These are phyloP conservation scores for Geotrichum ghanense DNA, from an alignment of 805 yeast genomes.

Conservation along the genomic window DNA sequence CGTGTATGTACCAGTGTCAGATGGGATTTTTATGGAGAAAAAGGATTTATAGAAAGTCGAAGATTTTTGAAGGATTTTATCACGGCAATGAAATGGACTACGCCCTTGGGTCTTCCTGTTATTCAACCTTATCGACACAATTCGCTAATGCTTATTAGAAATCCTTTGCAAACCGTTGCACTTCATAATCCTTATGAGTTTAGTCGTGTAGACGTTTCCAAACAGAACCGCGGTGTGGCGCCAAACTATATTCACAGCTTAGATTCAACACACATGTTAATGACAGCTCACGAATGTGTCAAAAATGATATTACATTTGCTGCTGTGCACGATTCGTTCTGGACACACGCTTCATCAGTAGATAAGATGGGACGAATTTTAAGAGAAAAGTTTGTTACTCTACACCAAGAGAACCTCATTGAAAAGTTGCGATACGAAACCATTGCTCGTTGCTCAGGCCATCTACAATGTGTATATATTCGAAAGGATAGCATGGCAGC, in stretches of 20 bases:
- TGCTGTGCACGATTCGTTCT: slow-evolving; percentile 93
- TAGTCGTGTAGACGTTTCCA: slow-evolving; percentile 72
- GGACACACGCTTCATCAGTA: slow-evolving; percentile 92
- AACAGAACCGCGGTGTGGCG: slow-evolving; percentile 88
- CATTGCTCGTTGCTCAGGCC: slow-evolving; percentile 63
- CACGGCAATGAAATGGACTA: slow-evolving; percentile 93
- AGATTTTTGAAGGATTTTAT: slow-evolving; percentile 50
- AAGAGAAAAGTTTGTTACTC: slow-evolving; percentile 66
- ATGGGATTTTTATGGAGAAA: slow-evolving; percentile 37
- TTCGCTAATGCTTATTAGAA: slow-evolving; percentile 53
- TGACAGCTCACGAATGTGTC: slow-evolving; percentile 74
- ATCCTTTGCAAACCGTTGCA: slow-evolving; percentile 78
- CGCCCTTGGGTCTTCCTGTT: slow-evolving; percentile 89
- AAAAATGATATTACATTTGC: slow-evolving; percentile 62
- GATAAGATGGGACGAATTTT: slow-evolving; percentile 56
- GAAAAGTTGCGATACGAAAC: slow-evolving; percentile 66
- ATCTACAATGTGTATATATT: slow-evolving; percentile 49
- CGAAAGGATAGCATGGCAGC: slow-evolving; percentile 26
- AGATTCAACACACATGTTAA: slow-evolving; percentile 93
- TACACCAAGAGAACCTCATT: slow-evolving; percentile 67
- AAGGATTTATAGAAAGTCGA: slow-evolving; percentile 26
- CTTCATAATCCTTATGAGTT: slow-evolving; percentile 81
- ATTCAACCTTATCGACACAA: slow-evolving; percentile 88
- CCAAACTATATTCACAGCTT: slow-evolving; percentile 92
- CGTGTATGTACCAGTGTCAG: slow-evolving; percentile 69